These are phyloP conservation scores for Mucor sp. DNA, from an alignment of 371 early-diverging fungal species.

Conservation along the genomic window DNA sequence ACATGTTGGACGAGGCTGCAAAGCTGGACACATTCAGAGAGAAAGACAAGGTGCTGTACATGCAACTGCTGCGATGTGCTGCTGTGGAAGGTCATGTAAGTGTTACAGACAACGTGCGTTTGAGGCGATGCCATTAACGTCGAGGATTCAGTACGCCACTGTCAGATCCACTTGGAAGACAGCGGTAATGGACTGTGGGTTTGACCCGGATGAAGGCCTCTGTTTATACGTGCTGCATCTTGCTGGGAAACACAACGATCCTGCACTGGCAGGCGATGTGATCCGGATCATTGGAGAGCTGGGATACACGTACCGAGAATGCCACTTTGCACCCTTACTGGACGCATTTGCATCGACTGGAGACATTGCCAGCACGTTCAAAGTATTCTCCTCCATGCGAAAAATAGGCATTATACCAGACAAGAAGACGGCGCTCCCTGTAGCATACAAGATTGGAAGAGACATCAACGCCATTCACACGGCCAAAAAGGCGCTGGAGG, in stretches of 20 bases:
- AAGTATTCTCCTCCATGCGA: slow-evolving; percentile 63
- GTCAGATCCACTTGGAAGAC: slow-evolving; percentile 49
- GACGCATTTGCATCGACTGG: slow-evolving; percentile 59
- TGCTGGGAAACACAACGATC: slow-evolving; percentile 62
- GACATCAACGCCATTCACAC: slow-evolving; percentile 36
- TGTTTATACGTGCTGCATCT: slow-evolving; percentile 55
- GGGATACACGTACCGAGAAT: slow-evolving; percentile 52
- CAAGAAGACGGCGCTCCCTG: slow-evolving; percentile 36
- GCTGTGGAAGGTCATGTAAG: slow-evolving; percentile 51
- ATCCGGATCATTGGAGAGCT: slow-evolving; percentile 45
- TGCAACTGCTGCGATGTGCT: slow-evolving; percentile 47
- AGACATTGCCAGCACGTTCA: slow-evolving; percentile 59
- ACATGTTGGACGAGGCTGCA: slow-evolving; percentile 45
- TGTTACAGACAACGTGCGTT: not conserved
- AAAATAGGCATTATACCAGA: slow-evolving; percentile 45
- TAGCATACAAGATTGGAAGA: slow-evolving; percentile 23
- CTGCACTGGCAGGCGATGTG: slow-evolving; percentile 54
- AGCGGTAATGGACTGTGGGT: slow-evolving; percentile 33
- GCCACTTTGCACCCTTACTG: slow-evolving; percentile 67
- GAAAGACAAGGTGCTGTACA: slow-evolving; percentile 29
- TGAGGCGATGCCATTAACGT: not conserved
- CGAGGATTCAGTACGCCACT: slow-evolving; percentile 34
- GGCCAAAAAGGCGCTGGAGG: slow-evolving; percentile 45
- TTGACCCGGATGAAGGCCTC: slow-evolving; percentile 63
- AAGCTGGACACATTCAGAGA: slow-evolving; percentile 29